Conservation (phyloP, 305 asterid genomes). For the Withania somnifera region DNA sequence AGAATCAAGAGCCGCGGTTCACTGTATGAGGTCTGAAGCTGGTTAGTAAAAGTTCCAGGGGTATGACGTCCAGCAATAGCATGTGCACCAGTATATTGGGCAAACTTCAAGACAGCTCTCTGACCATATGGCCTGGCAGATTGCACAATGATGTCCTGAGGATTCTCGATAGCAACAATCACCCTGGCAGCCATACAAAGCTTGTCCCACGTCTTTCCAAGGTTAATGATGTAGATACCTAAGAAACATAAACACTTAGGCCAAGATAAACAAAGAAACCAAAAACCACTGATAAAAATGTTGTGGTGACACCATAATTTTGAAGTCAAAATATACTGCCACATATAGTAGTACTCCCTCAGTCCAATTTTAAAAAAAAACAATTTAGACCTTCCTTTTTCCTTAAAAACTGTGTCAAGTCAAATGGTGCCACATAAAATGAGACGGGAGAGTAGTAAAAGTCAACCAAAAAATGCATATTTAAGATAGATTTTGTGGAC, state of each 20-base stretch:
- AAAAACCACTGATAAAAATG: neutral
- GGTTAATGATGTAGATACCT: conserved; percentile 38
- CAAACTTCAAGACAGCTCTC: conserved; percentile 43
- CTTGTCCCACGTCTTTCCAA: conserved; percentile 39
- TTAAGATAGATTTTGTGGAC: neutral
- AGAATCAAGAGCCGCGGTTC: conserved; percentile 43
- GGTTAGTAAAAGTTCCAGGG: conserved; percentile 46
- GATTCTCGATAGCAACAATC: conserved; percentile 39
- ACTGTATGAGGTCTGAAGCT: conserved; percentile 38
- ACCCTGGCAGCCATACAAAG: conserved; percentile 41
- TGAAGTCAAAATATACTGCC: neutral
- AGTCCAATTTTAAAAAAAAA: too few species aligned
- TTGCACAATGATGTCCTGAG: conserved; percentile 45
- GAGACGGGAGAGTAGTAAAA: too few species aligned
- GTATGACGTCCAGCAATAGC: conserved; percentile 51
- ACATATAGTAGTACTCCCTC: neutral
- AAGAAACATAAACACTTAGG: neutral
- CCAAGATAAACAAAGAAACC: neutral
- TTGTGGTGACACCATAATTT: neutral
- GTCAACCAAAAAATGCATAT: neutral
- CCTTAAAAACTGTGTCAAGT: too few species aligned
- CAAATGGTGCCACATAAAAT: too few species aligned
- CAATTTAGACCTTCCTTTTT: too few species aligned
- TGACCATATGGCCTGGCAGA: conserved; percentile 52
- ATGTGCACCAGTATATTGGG: conserved; percentile 34